Conservation (phyloP, 495 filamentous ascomycete species). For the Podospora pseudocomata region DNA sequence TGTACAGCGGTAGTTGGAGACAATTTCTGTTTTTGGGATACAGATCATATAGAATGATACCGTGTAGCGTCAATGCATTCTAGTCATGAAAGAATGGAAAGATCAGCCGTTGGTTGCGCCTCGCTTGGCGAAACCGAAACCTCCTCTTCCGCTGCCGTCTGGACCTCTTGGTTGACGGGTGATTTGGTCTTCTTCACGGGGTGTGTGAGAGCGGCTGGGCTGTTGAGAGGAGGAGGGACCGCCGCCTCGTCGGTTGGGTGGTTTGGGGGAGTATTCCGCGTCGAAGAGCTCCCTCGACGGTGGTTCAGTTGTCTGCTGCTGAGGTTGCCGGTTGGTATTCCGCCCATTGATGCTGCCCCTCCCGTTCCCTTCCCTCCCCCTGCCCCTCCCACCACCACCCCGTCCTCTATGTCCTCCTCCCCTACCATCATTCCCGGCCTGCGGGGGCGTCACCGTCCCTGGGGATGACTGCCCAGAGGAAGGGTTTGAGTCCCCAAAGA, state of each 20-base stretch:
- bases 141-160: constrained; percentile 69
- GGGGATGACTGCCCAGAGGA: constrained; percentile 42
- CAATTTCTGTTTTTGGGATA: too few species aligned
- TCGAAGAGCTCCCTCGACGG: constrained; percentile 61
- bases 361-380: constrained; percentile 24
- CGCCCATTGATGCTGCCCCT: constrained; percentile 14
- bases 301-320: constrained; percentile 21
- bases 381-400: constrained; percentile 22
- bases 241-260: constrained; percentile 55
- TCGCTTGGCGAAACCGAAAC: constrained; percentile 55
- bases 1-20: too few species aligned
- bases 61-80: constrained; percentile 12
- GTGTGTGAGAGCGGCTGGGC: constrained; percentile 42
- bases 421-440: constrained; percentile 35
- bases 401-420: constrained; percentile 27
- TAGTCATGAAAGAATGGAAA: constrained; percentile 1
- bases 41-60: neutral
- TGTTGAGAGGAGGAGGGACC: constrained; percentile 40
- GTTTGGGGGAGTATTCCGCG: constrained; percentile 62
- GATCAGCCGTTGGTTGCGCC: constrained; percentile 39
- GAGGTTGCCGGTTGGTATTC: constrained; percentile 16
- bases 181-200: constrained; percentile 47
- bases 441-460: constrained; percentile 62
- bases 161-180: constrained; percentile 71
- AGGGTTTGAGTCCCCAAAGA: constrained; percentile 70